A percentile compares a stretch with the other conserved stretches of the same genome.
phyloP scores from a whole-genome alignment of 1,284 basidiomycete genomes.

The Boletus coffeatus region DNA sequence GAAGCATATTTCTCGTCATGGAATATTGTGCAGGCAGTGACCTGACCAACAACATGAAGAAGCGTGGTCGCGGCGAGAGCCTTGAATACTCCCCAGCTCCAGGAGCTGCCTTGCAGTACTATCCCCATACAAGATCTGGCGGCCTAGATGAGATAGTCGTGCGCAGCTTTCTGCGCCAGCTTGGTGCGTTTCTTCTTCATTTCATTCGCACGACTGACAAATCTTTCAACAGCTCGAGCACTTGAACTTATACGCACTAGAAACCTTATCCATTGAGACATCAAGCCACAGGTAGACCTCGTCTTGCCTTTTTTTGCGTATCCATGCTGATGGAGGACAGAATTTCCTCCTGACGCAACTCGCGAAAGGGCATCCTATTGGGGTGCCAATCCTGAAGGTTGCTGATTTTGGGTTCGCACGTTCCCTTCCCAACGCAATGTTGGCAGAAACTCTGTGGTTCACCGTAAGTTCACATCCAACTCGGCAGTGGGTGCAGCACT shows the following conservation, averaged over 20 bases:
- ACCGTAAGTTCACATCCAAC: too few species aligned
- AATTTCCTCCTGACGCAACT: slow-evolving; percentile 89
- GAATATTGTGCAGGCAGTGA: slow-evolving; percentile 96
- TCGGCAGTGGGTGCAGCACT: too few species aligned
- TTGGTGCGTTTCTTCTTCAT: slow-evolving; percentile 49
- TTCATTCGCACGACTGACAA: too few species aligned
- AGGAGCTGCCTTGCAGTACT: slow-evolving; percentile 71
- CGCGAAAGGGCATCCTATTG: slow-evolving; percentile 81
- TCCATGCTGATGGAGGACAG: slow-evolving; percentile 35
- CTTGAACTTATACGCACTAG: too few species aligned
- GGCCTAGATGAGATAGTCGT: slow-evolving; percentile 91
- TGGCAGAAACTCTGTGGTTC: slow-evolving; percentile 77
- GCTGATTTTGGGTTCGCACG: slow-evolving; percentile 99
- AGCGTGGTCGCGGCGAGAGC: slow-evolving; percentile 80
- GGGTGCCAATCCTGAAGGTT: slow-evolving; percentile 92
- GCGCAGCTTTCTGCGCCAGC: slow-evolving; percentile 88
- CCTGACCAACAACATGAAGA: slow-evolving; percentile 94
- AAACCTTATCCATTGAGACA: too few species aligned
- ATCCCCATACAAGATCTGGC: slow-evolving; percentile 86
- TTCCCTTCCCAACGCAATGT: slow-evolving; percentile 83
- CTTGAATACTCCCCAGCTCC: slow-evolving; percentile 73
- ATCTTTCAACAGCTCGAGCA: too few species aligned
- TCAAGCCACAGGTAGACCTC: slow-evolving; percentile 46
- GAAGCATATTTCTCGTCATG: slow-evolving; percentile 97
- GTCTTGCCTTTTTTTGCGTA: background rate